Percentiles rank a stretch among this genome's conserved stretches.
phyloP scores from a whole-genome alignment of 2,329 filamentous ascomycete genomes.

The Fusarium caatingaense region DNA sequence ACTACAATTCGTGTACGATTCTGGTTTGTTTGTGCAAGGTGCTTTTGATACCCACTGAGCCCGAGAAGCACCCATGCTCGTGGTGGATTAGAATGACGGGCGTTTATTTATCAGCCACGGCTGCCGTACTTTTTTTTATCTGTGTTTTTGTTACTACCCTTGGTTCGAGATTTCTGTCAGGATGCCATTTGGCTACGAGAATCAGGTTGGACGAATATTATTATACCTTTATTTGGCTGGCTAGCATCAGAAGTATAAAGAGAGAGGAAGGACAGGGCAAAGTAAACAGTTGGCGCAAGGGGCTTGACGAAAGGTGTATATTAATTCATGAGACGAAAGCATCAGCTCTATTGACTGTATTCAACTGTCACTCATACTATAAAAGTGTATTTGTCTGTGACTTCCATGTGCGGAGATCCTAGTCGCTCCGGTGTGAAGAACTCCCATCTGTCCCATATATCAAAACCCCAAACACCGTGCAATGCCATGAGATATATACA shows the following conservation, averaged over 20 bases:
- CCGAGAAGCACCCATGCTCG: slow-evolving; percentile 37
- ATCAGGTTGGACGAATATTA: slow-evolving; percentile 18
- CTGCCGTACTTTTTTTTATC: slow-evolving; percentile 13
- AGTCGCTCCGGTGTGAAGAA: slow-evolving; percentile 6
- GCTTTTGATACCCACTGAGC: slow-evolving; percentile 47
- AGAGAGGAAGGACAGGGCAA: neutral
- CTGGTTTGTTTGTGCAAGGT: slow-evolving; percentile 33
- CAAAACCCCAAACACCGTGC: slow-evolving; percentile 51
- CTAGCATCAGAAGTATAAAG: slow-evolving; percentile 6
- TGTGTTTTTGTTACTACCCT: slow-evolving; percentile 2
- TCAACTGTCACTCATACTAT: neutral
- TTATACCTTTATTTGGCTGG: slow-evolving; percentile 10
- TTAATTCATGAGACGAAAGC: slow-evolving; percentile 28
- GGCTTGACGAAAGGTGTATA: slow-evolving; percentile 31
- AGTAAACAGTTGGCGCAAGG: slow-evolving; percentile 3
- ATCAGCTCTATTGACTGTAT: slow-evolving; percentile 14
- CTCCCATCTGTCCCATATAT: slow-evolving; percentile 7
- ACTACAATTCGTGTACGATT: slow-evolving; percentile 37
- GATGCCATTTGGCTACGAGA: slow-evolving; percentile 28
- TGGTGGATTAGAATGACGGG: slow-evolving; percentile 38
- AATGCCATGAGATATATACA: slow-evolving; percentile 46
- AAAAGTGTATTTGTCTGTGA: neutral
- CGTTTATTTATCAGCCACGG: slow-evolving; percentile 20
- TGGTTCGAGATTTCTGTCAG: neutral
- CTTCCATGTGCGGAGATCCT: slow-evolving; percentile 6